Conservation (phyloP, 140 eudicot species). For the Cichorium intybus region DNA sequence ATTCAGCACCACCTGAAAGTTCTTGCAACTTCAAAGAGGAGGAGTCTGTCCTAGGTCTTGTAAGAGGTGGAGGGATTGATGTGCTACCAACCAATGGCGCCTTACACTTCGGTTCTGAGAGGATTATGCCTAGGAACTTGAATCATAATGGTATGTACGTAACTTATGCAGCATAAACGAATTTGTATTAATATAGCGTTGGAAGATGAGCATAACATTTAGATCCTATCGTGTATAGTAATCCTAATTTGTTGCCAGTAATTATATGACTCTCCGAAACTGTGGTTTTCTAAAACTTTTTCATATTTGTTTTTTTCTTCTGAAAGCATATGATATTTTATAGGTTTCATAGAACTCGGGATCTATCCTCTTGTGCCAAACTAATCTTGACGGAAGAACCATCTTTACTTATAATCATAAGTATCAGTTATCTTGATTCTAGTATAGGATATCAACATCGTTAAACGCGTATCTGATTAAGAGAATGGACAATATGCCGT, state of each 20-base stretch:
- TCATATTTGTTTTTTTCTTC: neutral
- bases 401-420: neutral
- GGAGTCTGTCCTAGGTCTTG: slow-evolving; percentile 27
- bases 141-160: slow-evolving; percentile 33
- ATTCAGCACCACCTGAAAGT: slow-evolving; percentile 33
- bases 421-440: neutral
- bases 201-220: neutral
- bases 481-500: neutral
- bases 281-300: neutral
- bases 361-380: no score
- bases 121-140: slow-evolving; percentile 28
- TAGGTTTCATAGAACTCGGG: neutral
- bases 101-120: slow-evolving; percentile 29
- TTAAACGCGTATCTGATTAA: neutral
- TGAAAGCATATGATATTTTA: neutral
- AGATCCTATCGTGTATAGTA: neutral
- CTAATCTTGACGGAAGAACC: no score
- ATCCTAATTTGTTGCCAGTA: neutral
- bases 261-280: neutral
- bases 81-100: slow-evolving; percentile 18
- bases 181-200: neutral
- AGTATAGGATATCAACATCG: neutral
- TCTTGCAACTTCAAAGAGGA: slow-evolving; percentile 35
- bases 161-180: neutral
- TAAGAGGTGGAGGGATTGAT: slow-evolving; percentile 32